Percentiles rank a stretch among this genome's conserved stretches.
Conservation (phyloP, 805 yeast species). For the Hermanozyma aechmeae region DNA sequence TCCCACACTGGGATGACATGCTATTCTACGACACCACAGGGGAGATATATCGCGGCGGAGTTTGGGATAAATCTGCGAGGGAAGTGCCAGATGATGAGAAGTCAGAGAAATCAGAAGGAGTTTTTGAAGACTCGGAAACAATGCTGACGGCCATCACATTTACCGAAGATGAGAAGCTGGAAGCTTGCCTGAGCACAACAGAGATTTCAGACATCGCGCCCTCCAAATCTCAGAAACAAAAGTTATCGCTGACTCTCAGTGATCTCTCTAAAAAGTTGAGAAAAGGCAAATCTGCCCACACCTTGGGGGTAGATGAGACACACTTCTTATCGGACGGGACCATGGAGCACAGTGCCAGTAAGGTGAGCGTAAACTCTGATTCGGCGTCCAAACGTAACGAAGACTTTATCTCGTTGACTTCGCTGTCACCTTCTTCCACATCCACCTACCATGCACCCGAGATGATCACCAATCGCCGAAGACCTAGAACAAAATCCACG, state of each 20-base stretch:
- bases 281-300: conserved; percentile 13
- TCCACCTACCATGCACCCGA: conserved; percentile 43
- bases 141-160: no score
- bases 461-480: conserved; percentile 57
- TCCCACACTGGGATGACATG: conserved; percentile 85
- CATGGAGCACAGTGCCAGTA: conserved; percentile 1
- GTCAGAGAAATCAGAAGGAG: conserved; percentile 1
- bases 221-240: conserved; percentile 1
- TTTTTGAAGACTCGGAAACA: no score
- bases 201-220: conserved; percentile 1
- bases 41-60: conserved; percentile 84
- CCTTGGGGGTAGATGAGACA: conserved; percentile 15
- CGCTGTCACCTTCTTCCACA: background rate
- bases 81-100: conserved; percentile 4
- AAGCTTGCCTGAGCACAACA: no score
- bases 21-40: conserved; percentile 55
- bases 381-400: no score
- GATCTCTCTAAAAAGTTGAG: conserved; percentile 8
- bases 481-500: conserved; percentile 18
- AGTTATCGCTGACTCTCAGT: conserved; percentile 6
- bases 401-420: no score
- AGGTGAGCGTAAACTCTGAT: background rate
- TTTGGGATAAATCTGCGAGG: conserved; percentile 57
- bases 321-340: conserved; percentile 20
- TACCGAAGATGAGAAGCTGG: no score